These are phyloP conservation scores for Russula foetens DNA, from an alignment of 768 basidiomycete species.

Conservation along the genomic window DNA sequence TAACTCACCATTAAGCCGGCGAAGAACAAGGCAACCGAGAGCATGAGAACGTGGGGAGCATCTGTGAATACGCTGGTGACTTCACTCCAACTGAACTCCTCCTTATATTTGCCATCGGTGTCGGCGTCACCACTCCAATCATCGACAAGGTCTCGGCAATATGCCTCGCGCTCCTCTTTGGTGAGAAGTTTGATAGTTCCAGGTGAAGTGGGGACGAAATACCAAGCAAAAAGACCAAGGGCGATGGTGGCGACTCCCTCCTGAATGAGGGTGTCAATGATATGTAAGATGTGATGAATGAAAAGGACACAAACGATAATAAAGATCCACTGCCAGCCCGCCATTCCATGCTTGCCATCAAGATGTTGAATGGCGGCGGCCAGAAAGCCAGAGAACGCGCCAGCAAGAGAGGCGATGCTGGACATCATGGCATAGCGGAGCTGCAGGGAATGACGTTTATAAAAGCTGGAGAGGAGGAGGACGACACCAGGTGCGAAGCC, in stretches of 20 bases:
- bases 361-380: constrained; percentile 52
- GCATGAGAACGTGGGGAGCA: constrained; percentile 44
- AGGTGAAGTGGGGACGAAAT: too few relatives aligned
- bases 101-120: constrained; percentile 32
- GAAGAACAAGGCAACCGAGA: constrained; percentile 45
- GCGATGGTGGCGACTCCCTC: too few relatives aligned
- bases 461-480: too few relatives aligned
- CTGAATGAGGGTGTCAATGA: too few relatives aligned
- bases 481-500: constrained; percentile 41
- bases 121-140: constrained; percentile 28
- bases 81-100: constrained; percentile 51
- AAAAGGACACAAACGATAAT: constrained; percentile 34
- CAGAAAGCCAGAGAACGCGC: constrained; percentile 57
- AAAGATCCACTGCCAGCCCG: too few relatives aligned
- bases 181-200: too few relatives aligned
- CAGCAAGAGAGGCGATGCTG: constrained; percentile 39
- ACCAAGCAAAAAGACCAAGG: too few relatives aligned
- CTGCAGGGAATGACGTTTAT: constrained; percentile 25
- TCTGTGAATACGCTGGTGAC: constrained; percentile 39
- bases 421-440: constrained; percentile 36
- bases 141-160: constrained; percentile 31
- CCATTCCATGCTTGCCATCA: constrained; percentile 41
- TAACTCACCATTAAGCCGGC: constrained; percentile 41
- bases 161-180: constrained; percentile 35
- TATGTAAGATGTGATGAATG: background rate